Conservation (phyloP, 1,284 basidiomycete genomes). For the Amylostereum areolatum region DNA sequence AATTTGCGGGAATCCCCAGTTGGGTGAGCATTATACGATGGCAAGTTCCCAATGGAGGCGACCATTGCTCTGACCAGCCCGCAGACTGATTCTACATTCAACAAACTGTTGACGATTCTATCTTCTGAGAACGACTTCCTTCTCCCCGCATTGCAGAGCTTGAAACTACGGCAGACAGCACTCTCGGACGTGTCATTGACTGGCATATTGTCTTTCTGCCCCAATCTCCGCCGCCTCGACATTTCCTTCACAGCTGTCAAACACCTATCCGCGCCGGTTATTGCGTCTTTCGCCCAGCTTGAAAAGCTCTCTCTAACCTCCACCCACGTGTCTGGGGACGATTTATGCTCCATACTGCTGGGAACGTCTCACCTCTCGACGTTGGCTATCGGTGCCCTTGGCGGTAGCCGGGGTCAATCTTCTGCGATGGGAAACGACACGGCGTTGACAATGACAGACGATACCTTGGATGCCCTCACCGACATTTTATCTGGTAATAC, state of each 20-base stretch:
- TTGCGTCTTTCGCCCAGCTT: constrained; percentile 22
- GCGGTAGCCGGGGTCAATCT: constrained; percentile 39
- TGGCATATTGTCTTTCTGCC: constrained; percentile 38
- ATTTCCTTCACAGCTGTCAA: constrained; percentile 57
- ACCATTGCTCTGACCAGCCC: constrained; percentile 3
- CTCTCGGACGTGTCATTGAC: constrained; percentile 44
- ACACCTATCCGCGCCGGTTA: constrained; percentile 24
- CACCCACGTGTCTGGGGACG: constrained; percentile 35
- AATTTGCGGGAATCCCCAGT: constrained; percentile 54
- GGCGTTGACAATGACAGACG: constrained; percentile 52
- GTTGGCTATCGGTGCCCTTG: constrained; percentile 57
- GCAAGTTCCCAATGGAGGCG: not conserved
- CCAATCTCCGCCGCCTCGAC: constrained; percentile 49
- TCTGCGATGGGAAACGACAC: constrained; percentile 37
- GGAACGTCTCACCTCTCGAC: constrained; percentile 36
- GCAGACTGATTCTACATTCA: constrained; percentile 52
- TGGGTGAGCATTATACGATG: constrained; percentile 37
- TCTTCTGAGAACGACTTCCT: constrained; percentile 21
- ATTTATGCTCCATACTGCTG: constrained; percentile 36
- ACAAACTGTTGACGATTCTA: constrained; percentile 31
- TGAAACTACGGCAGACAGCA: constrained; percentile 55
- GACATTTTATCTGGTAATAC: constrained; percentile 29
- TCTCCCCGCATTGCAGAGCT: constrained; percentile 36
- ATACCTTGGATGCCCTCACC: constrained; percentile 39
- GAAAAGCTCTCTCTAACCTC: constrained; percentile 62